A percentile compares a stretch with the other conserved stretches of the same genome.
These are phyloP conservation scores for Actinomortierella wolfii DNA, from an alignment of 371 early-diverging fungal genomes.

Conservation along the genomic window DNA sequence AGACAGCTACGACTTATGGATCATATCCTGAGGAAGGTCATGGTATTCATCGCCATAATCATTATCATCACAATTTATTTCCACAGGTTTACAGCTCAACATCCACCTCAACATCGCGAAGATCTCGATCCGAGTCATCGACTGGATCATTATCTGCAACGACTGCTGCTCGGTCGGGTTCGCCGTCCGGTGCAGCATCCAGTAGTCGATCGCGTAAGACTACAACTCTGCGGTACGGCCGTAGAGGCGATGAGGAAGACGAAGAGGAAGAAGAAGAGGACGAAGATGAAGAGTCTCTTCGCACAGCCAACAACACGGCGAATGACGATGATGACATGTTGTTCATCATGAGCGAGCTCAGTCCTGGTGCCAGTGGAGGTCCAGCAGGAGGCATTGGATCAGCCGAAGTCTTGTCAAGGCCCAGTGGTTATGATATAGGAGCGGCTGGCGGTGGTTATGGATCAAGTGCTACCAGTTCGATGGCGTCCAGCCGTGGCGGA, in stretches of 20 bases:
- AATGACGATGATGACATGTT: conserved; percentile 46
- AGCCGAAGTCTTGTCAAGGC: neutral
- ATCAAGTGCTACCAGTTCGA: conserved; percentile 12
- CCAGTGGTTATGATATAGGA: neutral
- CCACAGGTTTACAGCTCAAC: too few relatives aligned
- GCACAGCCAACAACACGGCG: conserved; percentile 10
- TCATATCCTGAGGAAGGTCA: conserved; percentile 45
- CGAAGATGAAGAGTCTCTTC: conserved; percentile 15
- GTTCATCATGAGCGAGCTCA: conserved; percentile 45
- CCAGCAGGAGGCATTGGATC: conserved; percentile 4
- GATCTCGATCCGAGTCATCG: too few relatives aligned
- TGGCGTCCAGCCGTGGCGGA: too few relatives aligned
- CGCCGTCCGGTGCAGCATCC: conserved; percentile 5
- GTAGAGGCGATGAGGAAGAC: neutral
- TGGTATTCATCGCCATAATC: too few relatives aligned
- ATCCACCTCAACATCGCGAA: too few relatives aligned
- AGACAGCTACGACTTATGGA: conserved; percentile 42
- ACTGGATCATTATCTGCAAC: too few relatives aligned
- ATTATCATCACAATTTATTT: too few relatives aligned
- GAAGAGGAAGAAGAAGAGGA: conserved; percentile 1
- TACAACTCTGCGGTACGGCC: too few relatives aligned
- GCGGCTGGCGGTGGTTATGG: conserved; percentile 6
- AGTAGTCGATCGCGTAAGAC: too few relatives aligned
- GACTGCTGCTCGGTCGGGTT: too few relatives aligned
- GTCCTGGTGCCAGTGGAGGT: conserved; percentile 23